Evolutionary conservation across 768 basidiomycete species (phyloP), one percentile per base, ranked within the genome.

Genomic region (Termitomyces heimii): DNA sequence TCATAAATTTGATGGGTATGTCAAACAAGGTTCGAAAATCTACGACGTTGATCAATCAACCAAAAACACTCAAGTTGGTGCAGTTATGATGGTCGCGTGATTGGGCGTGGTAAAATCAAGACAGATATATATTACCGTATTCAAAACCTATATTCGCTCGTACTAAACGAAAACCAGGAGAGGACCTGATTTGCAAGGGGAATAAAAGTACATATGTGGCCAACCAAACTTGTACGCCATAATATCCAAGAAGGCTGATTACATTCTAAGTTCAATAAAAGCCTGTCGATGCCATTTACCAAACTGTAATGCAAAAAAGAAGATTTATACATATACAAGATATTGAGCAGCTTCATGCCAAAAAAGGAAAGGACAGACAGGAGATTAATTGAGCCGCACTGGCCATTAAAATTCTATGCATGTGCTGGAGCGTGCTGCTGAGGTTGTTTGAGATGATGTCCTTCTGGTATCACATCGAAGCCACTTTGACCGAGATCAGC

Each of bases 401-500:
- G 29, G 14, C 10, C n/a, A 18, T 22, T 16, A 20, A 4, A 44
- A 47, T 22, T 26, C 44, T 58, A 58, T n/a, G 20, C 20, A n/a
- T 53, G 37, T 37, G 55, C 22, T 34, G 55, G 53, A 34, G 57
- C 31, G 20, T 59, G 57, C 20, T 60, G 37, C 49, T 55, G 54
- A 24, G 61, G 53, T 42, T 66, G 63, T 47, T 60, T 60, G 45
- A 48, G 56, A 53, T 61, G 60, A 54, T 76, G 71, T 16, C 79
- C 74, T 53, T 75, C 74, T 16, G 88, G 88, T 20, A 92, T 75
- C 29, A 94, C 89, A 69, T 94, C 93, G 67, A 80, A 95, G 14
- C 94, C 94, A 59, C 84, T 78, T 70, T 82, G 82, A n/a, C 90
- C 90, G 24, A 94, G 76, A 65, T 89, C 89, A 3, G 82, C 85